A percentile compares a stretch with the other conserved stretches of the same genome.
These are phyloP conservation scores for Neofusicoccum parvum DNA, from an alignment of 2,329 filamentous ascomycete species.

Conservation along the genomic window DNA sequence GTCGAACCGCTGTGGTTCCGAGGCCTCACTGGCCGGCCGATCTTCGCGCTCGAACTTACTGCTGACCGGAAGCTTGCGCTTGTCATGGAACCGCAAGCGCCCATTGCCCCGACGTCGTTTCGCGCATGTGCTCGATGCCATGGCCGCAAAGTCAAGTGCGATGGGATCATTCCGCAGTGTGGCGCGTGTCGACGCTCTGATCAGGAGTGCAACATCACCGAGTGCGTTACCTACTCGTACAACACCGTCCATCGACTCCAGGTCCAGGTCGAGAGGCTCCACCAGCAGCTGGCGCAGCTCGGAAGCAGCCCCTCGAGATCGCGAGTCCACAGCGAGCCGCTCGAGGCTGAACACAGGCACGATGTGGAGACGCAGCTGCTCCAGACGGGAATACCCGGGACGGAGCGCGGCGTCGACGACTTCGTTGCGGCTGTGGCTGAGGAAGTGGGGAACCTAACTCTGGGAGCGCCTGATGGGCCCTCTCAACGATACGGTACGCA, in stretches of 20 bases:
- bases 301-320: background rate
- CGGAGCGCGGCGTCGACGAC: background rate
- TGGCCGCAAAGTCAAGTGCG: background rate
- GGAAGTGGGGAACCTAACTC: background rate
- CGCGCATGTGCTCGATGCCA: constrained; percentile 1
- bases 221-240: background rate
- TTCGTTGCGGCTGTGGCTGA: background rate
- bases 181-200: background rate
- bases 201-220: constrained; percentile 1
- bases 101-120: background rate
- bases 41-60: background rate
- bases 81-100: background rate
- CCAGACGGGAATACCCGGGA: background rate
- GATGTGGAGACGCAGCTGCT: constrained; percentile 5
- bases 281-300: background rate
- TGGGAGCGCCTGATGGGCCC: background rate
- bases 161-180: constrained; percentile 3
- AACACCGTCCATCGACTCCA: background rate
- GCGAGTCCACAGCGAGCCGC: background rate
- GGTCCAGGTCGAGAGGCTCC: background rate
- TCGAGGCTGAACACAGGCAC: background rate
- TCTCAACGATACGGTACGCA: background rate
- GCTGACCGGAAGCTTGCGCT: constrained; percentile 1
- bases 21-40: background rate
- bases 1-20: background rate